Percentiles rank a stretch among this genome's conserved stretches.
Evolutionary conservation across 1,139 yeast species (phyloP).

Genomic region (Arxiozyma heterogenica): DNA sequence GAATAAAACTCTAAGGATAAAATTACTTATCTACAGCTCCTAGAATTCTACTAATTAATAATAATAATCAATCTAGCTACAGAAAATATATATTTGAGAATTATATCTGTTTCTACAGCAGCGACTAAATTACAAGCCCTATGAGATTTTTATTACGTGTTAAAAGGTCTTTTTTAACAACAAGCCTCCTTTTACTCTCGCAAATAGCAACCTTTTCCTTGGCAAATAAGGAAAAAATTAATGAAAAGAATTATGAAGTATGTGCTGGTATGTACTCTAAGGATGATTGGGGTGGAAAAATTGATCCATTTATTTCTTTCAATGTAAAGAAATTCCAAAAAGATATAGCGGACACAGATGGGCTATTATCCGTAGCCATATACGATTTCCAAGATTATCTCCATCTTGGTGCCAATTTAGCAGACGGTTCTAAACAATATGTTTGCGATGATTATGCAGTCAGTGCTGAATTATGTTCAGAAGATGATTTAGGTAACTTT

Average conservation of each 20-base stretch:
- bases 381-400: slow-evolving; percentile 77
- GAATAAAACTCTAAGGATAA: not conserved
- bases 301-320: slow-evolving; percentile 53
- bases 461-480: slow-evolving; percentile 45
- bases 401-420: slow-evolving; percentile 46
- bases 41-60: not conserved
- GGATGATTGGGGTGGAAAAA: slow-evolving; percentile 77
- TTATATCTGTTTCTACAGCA: too few relatives aligned
- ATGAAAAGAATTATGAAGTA: slow-evolving; percentile 46
- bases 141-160: not conserved
- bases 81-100: too few relatives aligned
- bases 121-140: not conserved
- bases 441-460: slow-evolving; percentile 73
- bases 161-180: not conserved
- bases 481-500: slow-evolving; percentile 50
- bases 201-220: slow-evolving; percentile 9
- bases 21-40: not conserved
- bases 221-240: slow-evolving; percentile 45
- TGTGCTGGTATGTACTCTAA: slow-evolving; percentile 89
- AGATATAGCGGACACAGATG: slow-evolving; percentile 30
- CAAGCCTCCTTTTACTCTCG: not conserved
- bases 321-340: slow-evolving; percentile 37
- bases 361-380: slow-evolving; percentile 50
- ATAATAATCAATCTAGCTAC: not conserved
- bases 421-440: slow-evolving; percentile 39